Base-by-base conservation (phyloP, 2,329 filamentous ascomycete species). In the Tolypocladium ophioglossoides region DNA sequence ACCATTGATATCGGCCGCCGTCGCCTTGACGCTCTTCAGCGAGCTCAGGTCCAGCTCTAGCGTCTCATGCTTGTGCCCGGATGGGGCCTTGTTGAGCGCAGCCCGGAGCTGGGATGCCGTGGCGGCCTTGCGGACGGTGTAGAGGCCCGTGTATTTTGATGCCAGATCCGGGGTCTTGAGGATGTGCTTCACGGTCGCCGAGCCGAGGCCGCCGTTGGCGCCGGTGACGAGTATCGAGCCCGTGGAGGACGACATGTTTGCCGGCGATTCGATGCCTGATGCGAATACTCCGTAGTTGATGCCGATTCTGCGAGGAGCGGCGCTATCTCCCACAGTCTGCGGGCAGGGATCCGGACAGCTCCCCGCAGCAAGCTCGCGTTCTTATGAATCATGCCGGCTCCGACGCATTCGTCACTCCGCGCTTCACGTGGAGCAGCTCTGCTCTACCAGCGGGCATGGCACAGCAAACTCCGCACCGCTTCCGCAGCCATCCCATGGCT, bases 281-380 rank as follows among this genome's bases (percentile, higher is more conserved):
- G 18, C 16, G 18, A 8, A 6, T 32, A 10, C 27, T 32, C 44
- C 34, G 20, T 27, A 7, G 10, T 9, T 12, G 44, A 14, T 32
- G 44, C 8, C 8, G 24, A 5, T 27, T 14, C 30, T 50, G 30
- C 47, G 38, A 41, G 16, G 12, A 22, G 27, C 16, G 10, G 20
- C 34, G 9, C 3, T 34, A 30, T 30, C 22, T 18, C 10, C 5
- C 80, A 81, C 2, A 84, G 54, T 84, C 82, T n/a, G 77, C 78
- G 27, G 12, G 20, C 34, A 34, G n/a, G 11, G 10, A 24, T 9
- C n/a, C n/a, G 47, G 4, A 38, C 40, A 46, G 40, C 34, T 38
- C 49, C 32, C 44, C 44, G 27, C 22, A 11, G 39, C 39, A 41
- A 8, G 5, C 39, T 41, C n/a, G n/a, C 20, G 8, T 4, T 7